Percentiles rank a stretch among this genome's conserved stretches.
Evolutionary conservation across 2,329 filamentous ascomycete genomes (phyloP).

Genomic region (Scopulariopsis brevicaulis): DNA sequence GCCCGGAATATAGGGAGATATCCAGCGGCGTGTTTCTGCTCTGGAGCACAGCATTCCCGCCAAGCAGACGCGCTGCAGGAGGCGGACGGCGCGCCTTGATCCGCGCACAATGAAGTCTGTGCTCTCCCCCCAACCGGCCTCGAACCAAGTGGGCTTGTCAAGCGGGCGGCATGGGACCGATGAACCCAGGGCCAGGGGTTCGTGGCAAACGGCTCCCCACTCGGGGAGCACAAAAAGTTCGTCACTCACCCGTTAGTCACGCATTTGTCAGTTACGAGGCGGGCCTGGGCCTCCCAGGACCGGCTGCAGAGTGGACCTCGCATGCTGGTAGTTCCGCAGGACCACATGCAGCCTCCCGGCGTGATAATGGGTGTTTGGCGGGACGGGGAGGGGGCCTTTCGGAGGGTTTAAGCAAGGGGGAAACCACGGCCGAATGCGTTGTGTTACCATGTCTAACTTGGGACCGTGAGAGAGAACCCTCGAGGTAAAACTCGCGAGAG

Average conservation of each 20-base stretch:
- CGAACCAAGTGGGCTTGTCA: neutral
- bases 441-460: neutral
- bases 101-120: neutral
- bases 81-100: neutral
- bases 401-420: neutral
- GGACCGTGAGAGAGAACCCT: neutral
- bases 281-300: neutral
- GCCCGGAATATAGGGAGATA: neutral
- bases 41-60: neutral
- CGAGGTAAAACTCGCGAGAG: neutral
- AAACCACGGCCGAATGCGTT: neutral
- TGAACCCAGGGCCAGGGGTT: neutral
- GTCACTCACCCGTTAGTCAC: neutral
- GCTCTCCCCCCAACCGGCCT: too few species aligned
- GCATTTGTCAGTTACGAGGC: neutral
- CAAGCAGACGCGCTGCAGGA: neutral
- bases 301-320: neutral
- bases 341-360: neutral
- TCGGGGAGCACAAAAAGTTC: neutral
- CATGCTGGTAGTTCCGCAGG: neutral
- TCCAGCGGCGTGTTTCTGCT: neutral
- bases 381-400: neutral
- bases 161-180: neutral
- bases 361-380: neutral
- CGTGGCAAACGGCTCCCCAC: neutral